A percentile compares a stretch with the other conserved stretches of the same genome.
Conservation (phyloP, 345 rosid genomes). For the Camelina neglecta region DNA sequence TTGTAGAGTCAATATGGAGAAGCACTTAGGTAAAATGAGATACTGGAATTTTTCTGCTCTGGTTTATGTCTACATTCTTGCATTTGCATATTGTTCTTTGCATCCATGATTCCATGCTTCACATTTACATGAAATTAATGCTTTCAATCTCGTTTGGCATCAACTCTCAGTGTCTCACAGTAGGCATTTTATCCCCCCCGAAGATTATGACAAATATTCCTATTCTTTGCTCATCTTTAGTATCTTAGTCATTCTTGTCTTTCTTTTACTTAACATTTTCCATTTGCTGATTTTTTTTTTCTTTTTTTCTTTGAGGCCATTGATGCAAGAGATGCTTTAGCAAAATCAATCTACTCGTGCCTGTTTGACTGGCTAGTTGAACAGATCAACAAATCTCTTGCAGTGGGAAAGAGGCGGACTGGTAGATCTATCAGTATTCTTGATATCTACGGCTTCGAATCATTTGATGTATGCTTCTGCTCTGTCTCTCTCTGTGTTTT, state of each 20-base stretch:
- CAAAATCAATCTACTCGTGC: constrained; percentile 90
- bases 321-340: constrained; percentile 92
- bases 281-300: constrained; percentile 7
- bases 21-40: constrained; percentile 10
- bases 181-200: background rate
- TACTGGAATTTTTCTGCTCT: background rate
- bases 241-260: background rate
- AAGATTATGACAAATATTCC: background rate
- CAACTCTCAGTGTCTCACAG: constrained; percentile 11
- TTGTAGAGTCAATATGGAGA: constrained; percentile 17
- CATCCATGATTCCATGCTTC: constrained; percentile 8
- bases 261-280: constrained; percentile 18
- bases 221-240: constrained; percentile 17
- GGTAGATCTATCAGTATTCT: constrained; percentile 99
- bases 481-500: constrained; percentile 30
- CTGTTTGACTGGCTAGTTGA: constrained; percentile 96
- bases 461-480: constrained; percentile 75
- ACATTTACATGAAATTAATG: constrained; percentile 4
- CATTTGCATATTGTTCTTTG: constrained; percentile 6
- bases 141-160: constrained; percentile 12
- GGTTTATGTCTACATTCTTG: background rate
- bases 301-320: constrained; percentile 62
- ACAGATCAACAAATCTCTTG: constrained; percentile 94
- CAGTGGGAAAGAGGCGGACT: constrained; percentile 89
- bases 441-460: constrained; percentile 98